phyloP scores from a whole-genome alignment of 2,329 filamentous ascomycete species.

The Corinectria fuckeliana region DNA sequence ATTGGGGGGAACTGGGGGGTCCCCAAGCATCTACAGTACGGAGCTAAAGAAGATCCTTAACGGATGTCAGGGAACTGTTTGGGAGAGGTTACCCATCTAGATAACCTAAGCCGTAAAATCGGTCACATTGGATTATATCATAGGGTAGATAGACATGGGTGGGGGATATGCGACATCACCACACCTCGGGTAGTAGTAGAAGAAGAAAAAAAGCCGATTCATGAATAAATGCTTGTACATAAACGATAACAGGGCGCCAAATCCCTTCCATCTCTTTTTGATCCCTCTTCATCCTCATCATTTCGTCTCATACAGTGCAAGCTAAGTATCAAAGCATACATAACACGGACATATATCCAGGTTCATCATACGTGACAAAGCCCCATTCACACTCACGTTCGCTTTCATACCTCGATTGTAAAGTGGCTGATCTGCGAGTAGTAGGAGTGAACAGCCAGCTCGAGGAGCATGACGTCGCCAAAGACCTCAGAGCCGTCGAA shows the following conservation, averaged over 20 bases:
- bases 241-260: slow-evolving; percentile 27
- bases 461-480: slow-evolving; percentile 70
- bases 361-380: slow-evolving; percentile 1
- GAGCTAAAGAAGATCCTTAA: slow-evolving; percentile 1
- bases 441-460: slow-evolving; percentile 73
- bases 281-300: slow-evolving; percentile 18
- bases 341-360: neutral
- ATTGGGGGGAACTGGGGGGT: neutral
- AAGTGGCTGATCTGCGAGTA: slow-evolving; percentile 79
- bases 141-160: slow-evolving; percentile 9
- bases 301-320: slow-evolving; percentile 9
- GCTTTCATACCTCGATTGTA: slow-evolving; percentile 65
- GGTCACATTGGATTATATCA: slow-evolving; percentile 13
- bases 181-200: slow-evolving; percentile 1
- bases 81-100: neutral
- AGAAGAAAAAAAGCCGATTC: slow-evolving; percentile 19
- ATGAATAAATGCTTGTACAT: slow-evolving; percentile 27
- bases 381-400: neutral
- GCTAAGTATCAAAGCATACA: slow-evolving; percentile 17
- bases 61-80: neutral
- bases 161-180: slow-evolving; percentile 13
- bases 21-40: neutral
- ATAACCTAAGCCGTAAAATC: neutral
- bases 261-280: slow-evolving; percentile 32
- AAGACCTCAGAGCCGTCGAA: slow-evolving; percentile 74